phyloP scores from a whole-genome alignment of 2,329 filamentous ascomycete species.

The Ophiocordyceps robertsii region DNA sequence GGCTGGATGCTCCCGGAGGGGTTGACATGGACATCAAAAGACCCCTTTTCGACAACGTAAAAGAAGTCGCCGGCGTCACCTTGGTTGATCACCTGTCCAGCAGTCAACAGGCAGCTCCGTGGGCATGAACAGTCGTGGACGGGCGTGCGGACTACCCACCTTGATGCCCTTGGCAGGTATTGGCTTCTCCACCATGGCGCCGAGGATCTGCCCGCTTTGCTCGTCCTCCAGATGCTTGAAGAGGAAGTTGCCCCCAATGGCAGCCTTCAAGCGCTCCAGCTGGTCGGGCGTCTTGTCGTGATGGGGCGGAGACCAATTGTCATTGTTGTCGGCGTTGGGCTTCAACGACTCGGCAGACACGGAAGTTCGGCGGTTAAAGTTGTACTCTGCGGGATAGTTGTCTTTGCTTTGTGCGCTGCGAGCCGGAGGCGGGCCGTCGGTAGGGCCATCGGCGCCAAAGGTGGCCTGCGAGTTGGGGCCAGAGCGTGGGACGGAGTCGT shows the following conservation, averaged over 20 bases:
- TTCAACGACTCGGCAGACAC: constrained; percentile 95
- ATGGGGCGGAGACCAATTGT: constrained; percentile 80
- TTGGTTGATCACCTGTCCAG: constrained; percentile 74
- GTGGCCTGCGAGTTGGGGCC: constrained; percentile 33
- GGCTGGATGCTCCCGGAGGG: constrained; percentile 61
- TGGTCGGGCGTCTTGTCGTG: constrained; percentile 78
- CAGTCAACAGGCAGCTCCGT: not conserved
- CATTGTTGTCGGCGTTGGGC: constrained; percentile 67
- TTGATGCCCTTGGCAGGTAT: constrained; percentile 82
- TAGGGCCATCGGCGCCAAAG: constrained; percentile 38
- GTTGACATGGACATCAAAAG: constrained; percentile 87
- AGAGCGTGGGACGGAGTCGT: constrained; percentile 27
- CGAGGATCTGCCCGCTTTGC: constrained; percentile 73
- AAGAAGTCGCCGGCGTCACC: constrained; percentile 96
- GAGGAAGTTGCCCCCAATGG: constrained; percentile 82
- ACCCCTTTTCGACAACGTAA: constrained; percentile 86
- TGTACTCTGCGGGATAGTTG: constrained; percentile 83
- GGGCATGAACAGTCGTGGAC: not conserved
- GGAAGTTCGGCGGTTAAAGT: constrained; percentile 83
- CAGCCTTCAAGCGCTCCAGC: constrained; percentile 60
- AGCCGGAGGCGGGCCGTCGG: constrained; percentile 31
- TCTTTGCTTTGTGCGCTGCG: constrained; percentile 43
- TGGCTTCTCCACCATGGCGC: constrained; percentile 85
- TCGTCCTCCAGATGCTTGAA: constrained; percentile 94
- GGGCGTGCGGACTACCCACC: constrained; percentile 24